Conservation (phyloP, 768 basidiomycete genomes). For the Dioszegia hungarica region DNA sequence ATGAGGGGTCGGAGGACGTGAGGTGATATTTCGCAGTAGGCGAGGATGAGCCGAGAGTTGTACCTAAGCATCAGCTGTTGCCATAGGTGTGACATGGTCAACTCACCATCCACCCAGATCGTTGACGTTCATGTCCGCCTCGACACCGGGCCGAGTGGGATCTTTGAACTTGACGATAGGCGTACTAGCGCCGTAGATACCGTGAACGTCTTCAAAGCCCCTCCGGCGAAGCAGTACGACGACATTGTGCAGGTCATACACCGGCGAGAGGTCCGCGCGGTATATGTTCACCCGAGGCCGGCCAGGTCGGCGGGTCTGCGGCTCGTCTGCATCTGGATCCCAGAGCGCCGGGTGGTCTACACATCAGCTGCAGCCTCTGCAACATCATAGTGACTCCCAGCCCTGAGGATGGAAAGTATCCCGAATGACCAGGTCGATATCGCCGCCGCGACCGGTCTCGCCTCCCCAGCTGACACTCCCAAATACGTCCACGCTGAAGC, state of each 20-base stretch:
- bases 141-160: not conserved
- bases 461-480: slow-evolving; percentile 49
- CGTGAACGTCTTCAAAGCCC: slow-evolving; percentile 21
- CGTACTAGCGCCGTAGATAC: slow-evolving; percentile 32
- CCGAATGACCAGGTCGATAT: slow-evolving; percentile 43
- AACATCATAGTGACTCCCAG: slow-evolving; percentile 18
- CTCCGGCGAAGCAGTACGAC: slow-evolving; percentile 4
- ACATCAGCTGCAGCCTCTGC: not conserved
- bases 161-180: slow-evolving; percentile 46
- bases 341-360: not conserved
- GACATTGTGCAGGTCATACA: slow-evolving; percentile 21
- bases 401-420: slow-evolving; percentile 38
- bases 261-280: slow-evolving; percentile 10
- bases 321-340: not conserved
- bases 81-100: not conserved
- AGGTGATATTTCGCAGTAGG: slow-evolving; percentile 42
- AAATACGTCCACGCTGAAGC: slow-evolving; percentile 45
- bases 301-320: not conserved
- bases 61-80: slow-evolving; percentile 21
- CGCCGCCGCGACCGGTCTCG: slow-evolving; percentile 40
- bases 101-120: slow-evolving; percentile 45
- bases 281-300: not conserved
- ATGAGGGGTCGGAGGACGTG: slow-evolving; percentile 45
- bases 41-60: slow-evolving; percentile 42
- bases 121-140: slow-evolving; percentile 42